A percentile compares a stretch with the other conserved stretches of the same genome.
Conservation (phyloP, 352 stramenopile species). For the Globisporangium nodosum region DNA sequence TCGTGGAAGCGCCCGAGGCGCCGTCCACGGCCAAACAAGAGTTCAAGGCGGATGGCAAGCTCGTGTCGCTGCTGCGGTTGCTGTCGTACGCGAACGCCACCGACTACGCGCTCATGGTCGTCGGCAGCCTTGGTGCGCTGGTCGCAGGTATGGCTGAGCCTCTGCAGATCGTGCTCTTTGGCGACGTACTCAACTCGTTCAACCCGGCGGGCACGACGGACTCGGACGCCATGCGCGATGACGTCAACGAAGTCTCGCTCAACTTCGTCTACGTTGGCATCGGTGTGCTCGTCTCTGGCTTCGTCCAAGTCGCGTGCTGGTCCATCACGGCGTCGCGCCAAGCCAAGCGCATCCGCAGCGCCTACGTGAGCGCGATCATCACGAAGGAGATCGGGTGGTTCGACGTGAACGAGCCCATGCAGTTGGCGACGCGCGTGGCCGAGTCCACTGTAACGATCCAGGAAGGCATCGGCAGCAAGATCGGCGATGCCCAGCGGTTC, state of each 20-base stretch:
- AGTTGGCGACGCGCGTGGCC: conserved; percentile 22
- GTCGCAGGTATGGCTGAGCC: conserved; percentile 15
- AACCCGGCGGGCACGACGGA: conserved; percentile 9
- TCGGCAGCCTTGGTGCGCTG: conserved; percentile 13
- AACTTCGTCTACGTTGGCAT: conserved; percentile 29
- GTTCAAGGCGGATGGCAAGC: conserved; percentile 16
- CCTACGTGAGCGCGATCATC: conserved; percentile 30
- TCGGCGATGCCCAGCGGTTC: conserved; percentile 54
- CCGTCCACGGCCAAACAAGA: conserved; percentile 17
- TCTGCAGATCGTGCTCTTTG: conserved; percentile 29
- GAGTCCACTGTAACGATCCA: conserved; percentile 47
- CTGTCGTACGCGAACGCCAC: conserved; percentile 35
- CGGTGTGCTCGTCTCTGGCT: conserved; percentile 22
- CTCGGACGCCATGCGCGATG: conserved; percentile 23
- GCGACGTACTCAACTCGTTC: conserved; percentile 30
- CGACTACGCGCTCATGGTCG: conserved; percentile 20
- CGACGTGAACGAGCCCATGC: conserved; percentile 31
- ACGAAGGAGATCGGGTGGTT: conserved; percentile 44
- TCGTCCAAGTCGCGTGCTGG: conserved; percentile 47
- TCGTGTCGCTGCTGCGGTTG: conserved; percentile 39
- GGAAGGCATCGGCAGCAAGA: conserved; percentile 53
- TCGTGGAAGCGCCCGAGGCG: not conserved
- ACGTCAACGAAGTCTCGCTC: conserved; percentile 28
- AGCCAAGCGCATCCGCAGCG: conserved; percentile 28
- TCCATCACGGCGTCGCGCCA: conserved; percentile 56